Evolutionary conservation across 2,329 filamentous ascomycete species (phyloP).

Genomic region (Cladorrhinum sp.): DNA sequence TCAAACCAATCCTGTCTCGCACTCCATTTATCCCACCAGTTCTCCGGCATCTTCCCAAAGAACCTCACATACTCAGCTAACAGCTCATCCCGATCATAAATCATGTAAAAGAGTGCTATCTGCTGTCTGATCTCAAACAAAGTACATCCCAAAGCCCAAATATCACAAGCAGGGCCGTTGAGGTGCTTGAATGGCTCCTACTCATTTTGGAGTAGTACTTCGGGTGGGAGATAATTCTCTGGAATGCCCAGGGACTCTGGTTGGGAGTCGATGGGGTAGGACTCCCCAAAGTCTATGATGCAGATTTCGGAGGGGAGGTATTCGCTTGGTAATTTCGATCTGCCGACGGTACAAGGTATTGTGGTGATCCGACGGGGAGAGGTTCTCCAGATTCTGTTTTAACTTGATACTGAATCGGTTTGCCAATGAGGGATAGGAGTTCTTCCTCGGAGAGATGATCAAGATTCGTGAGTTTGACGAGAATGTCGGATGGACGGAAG

Average conservation of each 20-base stretch:
- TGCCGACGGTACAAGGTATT: constrained; percentile 8
- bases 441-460: constrained; percentile 12
- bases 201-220: constrained; percentile 9
- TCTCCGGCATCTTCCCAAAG: neutral
- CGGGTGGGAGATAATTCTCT: constrained; percentile 3
- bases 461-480: constrained; percentile 3
- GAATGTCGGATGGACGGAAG: constrained; percentile 17
- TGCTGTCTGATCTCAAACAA: neutral
- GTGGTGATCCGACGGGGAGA: constrained; percentile 1
- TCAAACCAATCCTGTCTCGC: neutral
- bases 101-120: neutral
- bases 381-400: neutral
- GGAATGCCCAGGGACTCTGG: constrained; percentile 10
- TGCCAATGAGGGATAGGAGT: neutral
- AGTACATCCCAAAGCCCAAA: neutral
- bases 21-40: neutral
- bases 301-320: constrained; percentile 1
- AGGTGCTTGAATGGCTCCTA: neutral
- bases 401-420: neutral
- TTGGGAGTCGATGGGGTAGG: constrained; percentile 1
- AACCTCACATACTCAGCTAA: neutral
- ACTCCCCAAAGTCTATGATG: constrained; percentile 20
- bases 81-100: neutral
- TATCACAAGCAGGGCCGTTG: neutral
- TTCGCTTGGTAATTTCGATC: neutral